Evolutionary conservation across 139 green algal genomes (phyloP).

Genomic region (Chlorella sp.): DNA sequence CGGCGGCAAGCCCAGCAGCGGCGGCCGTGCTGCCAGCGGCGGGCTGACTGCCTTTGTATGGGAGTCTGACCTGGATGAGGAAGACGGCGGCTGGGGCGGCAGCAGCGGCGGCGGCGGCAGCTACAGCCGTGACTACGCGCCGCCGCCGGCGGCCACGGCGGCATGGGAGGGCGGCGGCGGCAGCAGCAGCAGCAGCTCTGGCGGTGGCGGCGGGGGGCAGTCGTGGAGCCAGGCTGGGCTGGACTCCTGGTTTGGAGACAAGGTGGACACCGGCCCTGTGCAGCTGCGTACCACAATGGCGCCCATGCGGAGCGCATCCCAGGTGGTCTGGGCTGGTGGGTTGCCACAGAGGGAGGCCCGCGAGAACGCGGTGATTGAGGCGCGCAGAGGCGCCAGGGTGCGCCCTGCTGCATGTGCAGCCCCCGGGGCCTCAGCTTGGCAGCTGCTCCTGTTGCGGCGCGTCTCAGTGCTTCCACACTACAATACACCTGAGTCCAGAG

Average conservation of each 20-base stretch:
- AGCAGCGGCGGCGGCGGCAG: not conserved
- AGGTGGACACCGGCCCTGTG: slow-evolving; percentile 42
- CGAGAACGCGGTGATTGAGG: too few species aligned
- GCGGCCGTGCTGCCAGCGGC: not conserved
- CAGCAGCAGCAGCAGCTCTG: not conserved
- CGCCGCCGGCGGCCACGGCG: not conserved
- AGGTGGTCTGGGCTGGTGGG: not conserved
- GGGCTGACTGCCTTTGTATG: slow-evolving; percentile 32
- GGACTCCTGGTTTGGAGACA: slow-evolving; percentile 49
- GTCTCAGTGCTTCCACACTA: not conserved
- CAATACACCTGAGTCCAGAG: too few species aligned
- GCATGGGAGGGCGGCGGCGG: not conserved
- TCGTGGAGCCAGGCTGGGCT: slow-evolving; percentile 25
- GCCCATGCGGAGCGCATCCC: not conserved
- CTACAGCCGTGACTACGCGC: not conserved
- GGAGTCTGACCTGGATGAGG: slow-evolving; percentile 3
- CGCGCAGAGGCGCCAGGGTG: too few species aligned
- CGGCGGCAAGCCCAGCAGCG: slow-evolving; percentile 1
- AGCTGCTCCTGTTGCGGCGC: not conserved
- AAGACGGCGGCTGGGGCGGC: not conserved
- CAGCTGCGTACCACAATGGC: not conserved
- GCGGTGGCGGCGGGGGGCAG: slow-evolving; percentile 25
- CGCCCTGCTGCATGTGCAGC: too few species aligned
- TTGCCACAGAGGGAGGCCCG: too few species aligned
- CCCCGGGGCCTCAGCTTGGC: too few species aligned